Conservation (phyloP, 208 protist species). For the Lotmaria passim region DNA sequence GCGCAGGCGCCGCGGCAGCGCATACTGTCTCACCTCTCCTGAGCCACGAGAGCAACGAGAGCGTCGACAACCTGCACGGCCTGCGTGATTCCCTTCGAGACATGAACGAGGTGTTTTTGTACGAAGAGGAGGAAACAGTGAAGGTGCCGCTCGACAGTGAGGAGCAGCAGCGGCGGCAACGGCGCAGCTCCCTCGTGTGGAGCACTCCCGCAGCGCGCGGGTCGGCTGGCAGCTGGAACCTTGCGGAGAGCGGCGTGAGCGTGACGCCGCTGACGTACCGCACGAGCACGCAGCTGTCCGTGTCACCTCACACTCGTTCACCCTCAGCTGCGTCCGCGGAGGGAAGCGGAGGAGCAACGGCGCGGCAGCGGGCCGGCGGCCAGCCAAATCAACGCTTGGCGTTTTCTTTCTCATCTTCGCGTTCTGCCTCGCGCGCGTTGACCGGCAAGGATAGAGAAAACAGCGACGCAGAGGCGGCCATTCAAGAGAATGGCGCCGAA, state of each 20-base stretch:
- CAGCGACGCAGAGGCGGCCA: background rate
- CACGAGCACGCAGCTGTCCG: conserved; percentile 25
- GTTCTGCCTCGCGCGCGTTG: background rate
- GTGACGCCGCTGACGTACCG: conserved; percentile 34
- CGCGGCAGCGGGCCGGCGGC: too few relatives aligned
- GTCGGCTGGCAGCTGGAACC: background rate
- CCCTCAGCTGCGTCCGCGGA: background rate
- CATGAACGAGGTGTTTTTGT: conserved; percentile 58
- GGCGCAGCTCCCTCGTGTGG: conserved; percentile 36
- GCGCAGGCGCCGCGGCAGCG: background rate
- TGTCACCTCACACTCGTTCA: background rate
- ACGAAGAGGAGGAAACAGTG: conserved; percentile 54
- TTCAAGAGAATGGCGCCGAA: too few relatives aligned
- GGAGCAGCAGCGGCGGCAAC: conserved; percentile 4
- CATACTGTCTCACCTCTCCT: background rate
- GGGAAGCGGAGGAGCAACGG: background rate
- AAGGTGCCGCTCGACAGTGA: background rate
- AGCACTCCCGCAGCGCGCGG: conserved; percentile 29
- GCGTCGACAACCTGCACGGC: too few relatives aligned
- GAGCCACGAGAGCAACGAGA: background rate
- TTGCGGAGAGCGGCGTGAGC: conserved; percentile 16
- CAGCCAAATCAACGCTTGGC: too few relatives aligned
- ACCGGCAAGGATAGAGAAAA: background rate
- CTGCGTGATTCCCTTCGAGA: conserved; percentile 38
- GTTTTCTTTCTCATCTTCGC: background rate